Evolutionary conservation across 73 alveolate genomes (phyloP).

Genomic region (Tetrahymena malaccensis): DNA sequence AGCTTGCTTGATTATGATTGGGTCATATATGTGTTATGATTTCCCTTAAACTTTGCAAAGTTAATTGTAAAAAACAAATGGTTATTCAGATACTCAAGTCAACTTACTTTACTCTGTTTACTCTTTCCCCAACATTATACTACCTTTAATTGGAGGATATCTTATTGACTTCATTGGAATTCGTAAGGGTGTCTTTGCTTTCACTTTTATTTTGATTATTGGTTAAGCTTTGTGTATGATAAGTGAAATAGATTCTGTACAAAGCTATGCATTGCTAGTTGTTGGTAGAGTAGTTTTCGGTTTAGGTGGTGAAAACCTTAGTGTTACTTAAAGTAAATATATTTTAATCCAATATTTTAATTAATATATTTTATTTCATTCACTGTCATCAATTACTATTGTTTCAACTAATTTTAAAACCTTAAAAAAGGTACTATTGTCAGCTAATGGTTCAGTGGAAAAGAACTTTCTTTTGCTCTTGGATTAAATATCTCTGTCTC

Average conservation of each 20-base stretch:
- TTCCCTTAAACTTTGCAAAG: constrained; percentile 47
- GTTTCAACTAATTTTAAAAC: too few relatives aligned
- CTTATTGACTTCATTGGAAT: constrained; percentile 53
- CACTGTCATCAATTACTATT: too few relatives aligned
- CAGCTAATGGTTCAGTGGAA: constrained; percentile 90
- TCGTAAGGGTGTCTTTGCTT: neutral
- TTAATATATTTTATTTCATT: too few relatives aligned
- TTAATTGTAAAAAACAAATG: constrained; percentile 14
- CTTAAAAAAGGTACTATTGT: constrained; percentile 51
- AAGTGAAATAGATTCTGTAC: neutral
- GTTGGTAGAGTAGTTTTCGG: constrained; percentile 94
- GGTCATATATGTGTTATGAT: constrained; percentile 41
- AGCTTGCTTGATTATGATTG: constrained; percentile 50
- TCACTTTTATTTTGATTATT: neutral
- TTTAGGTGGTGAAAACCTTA: constrained; percentile 74
- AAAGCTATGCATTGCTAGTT: constrained; percentile 40
- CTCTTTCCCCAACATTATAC: constrained; percentile 73
- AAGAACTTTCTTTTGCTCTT: constrained; percentile 90
- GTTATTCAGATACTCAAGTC: constrained; percentile 21
- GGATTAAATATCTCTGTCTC: constrained; percentile 75
- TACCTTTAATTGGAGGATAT: constrained; percentile 84
- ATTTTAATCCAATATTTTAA: neutral
- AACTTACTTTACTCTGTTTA: constrained; percentile 73
- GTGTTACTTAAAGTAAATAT: constrained; percentile 59
- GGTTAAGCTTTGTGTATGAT: neutral